Conservation (phyloP, 345 rosid species). For the Melastoma malabathricum region DNA sequence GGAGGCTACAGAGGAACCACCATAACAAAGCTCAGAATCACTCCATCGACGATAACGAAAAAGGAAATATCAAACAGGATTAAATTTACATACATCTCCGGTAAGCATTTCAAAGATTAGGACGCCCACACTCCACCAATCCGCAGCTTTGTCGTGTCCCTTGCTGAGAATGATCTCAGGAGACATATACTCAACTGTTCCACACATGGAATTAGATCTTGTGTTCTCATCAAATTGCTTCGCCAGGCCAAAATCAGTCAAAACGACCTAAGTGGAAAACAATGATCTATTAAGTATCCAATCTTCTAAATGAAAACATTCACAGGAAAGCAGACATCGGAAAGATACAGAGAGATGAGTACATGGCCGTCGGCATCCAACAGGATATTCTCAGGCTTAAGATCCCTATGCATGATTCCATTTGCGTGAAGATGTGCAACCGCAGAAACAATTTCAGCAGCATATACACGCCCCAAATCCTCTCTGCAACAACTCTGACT, state of each 20-base stretch:
- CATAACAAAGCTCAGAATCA: too few relatives aligned
- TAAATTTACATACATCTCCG: slow-evolving; percentile 36
- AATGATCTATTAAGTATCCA: slow-evolving; percentile 1
- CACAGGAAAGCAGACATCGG: neutral
- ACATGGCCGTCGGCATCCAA: slow-evolving; percentile 86
- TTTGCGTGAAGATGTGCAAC: slow-evolving; percentile 88
- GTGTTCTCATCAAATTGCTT: slow-evolving; percentile 72
- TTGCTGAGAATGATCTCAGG: slow-evolving; percentile 83
- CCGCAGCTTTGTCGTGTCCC: slow-evolving; percentile 56
- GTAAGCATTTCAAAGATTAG: slow-evolving; percentile 13
- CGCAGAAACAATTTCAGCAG: slow-evolving; percentile 86
- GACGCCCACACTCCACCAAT: too few relatives aligned
- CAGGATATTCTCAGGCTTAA: slow-evolving; percentile 92
- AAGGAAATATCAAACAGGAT: neutral
- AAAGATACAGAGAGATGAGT: slow-evolving; percentile 9
- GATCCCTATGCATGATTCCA: slow-evolving; percentile 96
- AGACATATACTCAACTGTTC: slow-evolving; percentile 95
- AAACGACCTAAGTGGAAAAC: slow-evolving; percentile 33
- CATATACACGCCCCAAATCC: slow-evolving; percentile 81
- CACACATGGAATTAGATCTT: slow-evolving; percentile 87
- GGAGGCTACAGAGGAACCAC: slow-evolving; percentile 53
- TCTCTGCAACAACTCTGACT: slow-evolving; percentile 30
- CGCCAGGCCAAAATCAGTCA: slow-evolving; percentile 91
- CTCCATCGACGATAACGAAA: too few relatives aligned
- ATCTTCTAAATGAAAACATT: neutral